Conservation (phyloP, 805 yeast species). For the Tetrapisispora iriomotensis region DNA sequence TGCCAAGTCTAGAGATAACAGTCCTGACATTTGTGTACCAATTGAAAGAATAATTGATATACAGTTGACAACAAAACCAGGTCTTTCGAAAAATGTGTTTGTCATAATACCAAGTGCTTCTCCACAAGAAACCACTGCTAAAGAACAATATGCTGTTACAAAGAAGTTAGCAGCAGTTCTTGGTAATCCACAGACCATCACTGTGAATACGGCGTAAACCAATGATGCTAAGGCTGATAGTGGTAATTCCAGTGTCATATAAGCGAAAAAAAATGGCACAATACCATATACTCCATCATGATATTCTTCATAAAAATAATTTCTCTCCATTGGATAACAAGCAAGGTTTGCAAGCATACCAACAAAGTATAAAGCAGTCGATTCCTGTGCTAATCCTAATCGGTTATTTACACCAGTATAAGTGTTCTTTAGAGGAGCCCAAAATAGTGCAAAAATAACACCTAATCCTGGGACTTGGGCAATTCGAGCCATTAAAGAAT, state of each 20-base stretch:
- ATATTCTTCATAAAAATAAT: conserved; percentile 69
- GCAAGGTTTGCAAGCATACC: conserved; percentile 76
- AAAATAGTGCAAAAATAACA: conserved; percentile 55
- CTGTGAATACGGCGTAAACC: conserved; percentile 51
- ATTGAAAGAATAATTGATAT: conserved; percentile 57
- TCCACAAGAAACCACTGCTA: conserved; percentile 58
- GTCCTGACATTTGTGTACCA: conserved; percentile 77
- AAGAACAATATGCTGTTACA: conserved; percentile 44
- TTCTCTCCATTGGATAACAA: conserved; percentile 62
- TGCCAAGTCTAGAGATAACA: conserved; percentile 72
- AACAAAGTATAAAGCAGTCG: conserved; percentile 59
- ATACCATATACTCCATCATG: conserved; percentile 63
- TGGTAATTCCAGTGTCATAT: conserved; percentile 27
- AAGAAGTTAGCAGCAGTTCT: conserved; percentile 59
- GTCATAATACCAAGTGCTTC: conserved; percentile 79
- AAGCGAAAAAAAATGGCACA: conserved; percentile 44
- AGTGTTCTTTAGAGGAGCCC: conserved; percentile 44
- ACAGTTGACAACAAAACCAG: conserved; percentile 72
- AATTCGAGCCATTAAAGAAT: conserved; percentile 53
- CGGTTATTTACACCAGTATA: conserved; percentile 51
- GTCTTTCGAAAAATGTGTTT: conserved; percentile 59
- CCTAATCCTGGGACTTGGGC: conserved; percentile 58
- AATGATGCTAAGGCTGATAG: conserved; percentile 35
- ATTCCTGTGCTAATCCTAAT: conserved; percentile 67
- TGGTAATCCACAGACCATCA: conserved; percentile 66